Base-by-base conservation (phyloP, 1,284 basidiomycete genomes). In the Papiliotrema fonsecae region DNA sequence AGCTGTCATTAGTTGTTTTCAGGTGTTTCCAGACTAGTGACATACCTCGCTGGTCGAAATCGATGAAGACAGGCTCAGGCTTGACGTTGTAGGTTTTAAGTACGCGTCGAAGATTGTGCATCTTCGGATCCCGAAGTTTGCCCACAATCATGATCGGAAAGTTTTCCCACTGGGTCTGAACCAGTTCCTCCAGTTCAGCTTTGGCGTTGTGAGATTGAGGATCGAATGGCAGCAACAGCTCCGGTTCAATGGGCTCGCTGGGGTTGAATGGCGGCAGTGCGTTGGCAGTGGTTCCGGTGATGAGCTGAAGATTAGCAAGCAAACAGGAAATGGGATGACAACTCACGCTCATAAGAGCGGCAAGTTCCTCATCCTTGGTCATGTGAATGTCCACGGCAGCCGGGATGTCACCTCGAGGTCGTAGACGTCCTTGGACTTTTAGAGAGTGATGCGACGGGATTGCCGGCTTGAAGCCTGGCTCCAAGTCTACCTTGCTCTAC, bases 141-240 rank as follows among this genome's bases (percentile, higher is more conserved):
- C 58, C 58, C 11, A 60, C 27, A 40, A 60, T 42, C 51, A 60
- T 57, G 42, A 60, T 40, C 21, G 58, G 58, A 42, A 53, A 47
- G 36, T 57, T 42, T 31, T 60, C 58, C 58, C 58, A 60, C 34
- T 56, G 55, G 13, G 45, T 47, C 34, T 24, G 45, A 14, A 54
- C 50, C 24, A 60, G 47, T 25, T 60, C 58, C 9, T 43, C 52
- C 16, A 60, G 47, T 30, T 60, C 58, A 16, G 37, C 43, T 22
- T 42, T 43, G 22, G 58, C 55, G 22, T 47, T 25, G 21, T 43
- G 41, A 25, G 51, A 53, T 32, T 37, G 32, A 14, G 51, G 49
- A 36, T 57, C 47, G 46, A 60, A 60, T 13, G 58, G 58, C 26
- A 60, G 50, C 32, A 60, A 45, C 6, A 48, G 44, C 26, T 60